These are phyloP conservation scores for Sclerotinia borealis DNA, from an alignment of 2,329 filamentous ascomycete genomes.

Conservation along the genomic window DNA sequence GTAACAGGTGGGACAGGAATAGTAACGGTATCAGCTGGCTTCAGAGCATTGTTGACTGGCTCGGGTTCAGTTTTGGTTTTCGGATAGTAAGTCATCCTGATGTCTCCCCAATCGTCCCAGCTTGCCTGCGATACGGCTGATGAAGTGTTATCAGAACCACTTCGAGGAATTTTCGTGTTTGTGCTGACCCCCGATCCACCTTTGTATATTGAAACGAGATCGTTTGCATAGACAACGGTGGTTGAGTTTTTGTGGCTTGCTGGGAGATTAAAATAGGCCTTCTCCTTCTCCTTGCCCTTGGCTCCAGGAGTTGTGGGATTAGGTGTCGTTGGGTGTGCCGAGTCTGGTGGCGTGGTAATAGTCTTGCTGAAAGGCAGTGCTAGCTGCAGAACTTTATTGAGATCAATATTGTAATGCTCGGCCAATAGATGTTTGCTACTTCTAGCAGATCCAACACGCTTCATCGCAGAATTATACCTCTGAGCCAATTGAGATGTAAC, in stretches of 20 bases:
- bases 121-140: constrained; percentile 33
- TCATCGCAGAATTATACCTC: constrained; percentile 84
- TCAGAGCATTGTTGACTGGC: constrained; percentile 19
- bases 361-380: constrained; percentile 77
- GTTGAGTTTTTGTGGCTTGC: constrained; percentile 38
- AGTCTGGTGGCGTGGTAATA: constrained; percentile 42
- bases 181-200: constrained; percentile 37
- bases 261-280: constrained; percentile 39
- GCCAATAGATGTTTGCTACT: constrained; percentile 67
- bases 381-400: constrained; percentile 79
- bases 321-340: constrained; percentile 43
- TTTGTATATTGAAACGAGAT: constrained; percentile 70
- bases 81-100: constrained; percentile 73
- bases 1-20: constrained; percentile 25
- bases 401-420: constrained; percentile 76
- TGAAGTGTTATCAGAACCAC: constrained; percentile 25
- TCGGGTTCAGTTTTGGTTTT: constrained; percentile 32
- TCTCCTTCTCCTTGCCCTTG: constrained; percentile 85
- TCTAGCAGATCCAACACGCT: constrained; percentile 64
- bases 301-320: constrained; percentile 48
- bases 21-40: constrained; percentile 27
- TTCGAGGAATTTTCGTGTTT: constrained; percentile 28
- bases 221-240: constrained; percentile 68
- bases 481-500: constrained; percentile 83
- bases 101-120: constrained; percentile 75